These are phyloP conservation scores for Nicotiana obtusifolia DNA, from an alignment of 257 asterid genomes.

Conservation along the genomic window DNA sequence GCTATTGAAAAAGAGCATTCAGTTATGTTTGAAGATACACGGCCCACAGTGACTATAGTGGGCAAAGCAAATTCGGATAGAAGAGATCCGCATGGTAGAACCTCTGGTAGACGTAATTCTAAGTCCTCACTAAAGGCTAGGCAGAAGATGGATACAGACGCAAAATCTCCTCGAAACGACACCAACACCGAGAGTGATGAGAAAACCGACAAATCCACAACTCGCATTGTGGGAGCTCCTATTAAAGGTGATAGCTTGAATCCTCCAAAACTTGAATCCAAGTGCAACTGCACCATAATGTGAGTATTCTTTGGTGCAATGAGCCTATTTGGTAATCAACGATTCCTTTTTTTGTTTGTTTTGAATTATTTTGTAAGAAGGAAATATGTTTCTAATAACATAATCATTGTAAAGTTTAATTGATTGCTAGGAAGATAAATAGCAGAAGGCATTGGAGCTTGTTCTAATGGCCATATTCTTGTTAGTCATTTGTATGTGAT, in stretches of 20 bases:
- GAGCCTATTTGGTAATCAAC: slow-evolving; percentile 27
- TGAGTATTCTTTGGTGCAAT: slow-evolving; percentile 14
- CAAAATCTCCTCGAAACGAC: slow-evolving; percentile 31
- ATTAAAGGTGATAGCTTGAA: slow-evolving; percentile 40
- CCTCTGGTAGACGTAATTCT: slow-evolving; percentile 39
- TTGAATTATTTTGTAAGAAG: slow-evolving; percentile 42
- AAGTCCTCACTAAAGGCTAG: slow-evolving; percentile 61
- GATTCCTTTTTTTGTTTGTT: slow-evolving; percentile 31
- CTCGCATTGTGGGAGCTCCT: slow-evolving; percentile 49
- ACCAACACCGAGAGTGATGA: slow-evolving; percentile 30
- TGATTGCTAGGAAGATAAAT: slow-evolving; percentile 45
- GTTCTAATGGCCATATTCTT: slow-evolving; percentile 39
- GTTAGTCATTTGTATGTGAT: slow-evolving; percentile 35
- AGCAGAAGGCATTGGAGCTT: slow-evolving; percentile 36
- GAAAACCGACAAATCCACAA: slow-evolving; percentile 22
- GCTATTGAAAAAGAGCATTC: slow-evolving; percentile 60
- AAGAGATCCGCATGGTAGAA: slow-evolving; percentile 45
- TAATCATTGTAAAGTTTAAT: slow-evolving; percentile 58
- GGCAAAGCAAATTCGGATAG: slow-evolving; percentile 50
- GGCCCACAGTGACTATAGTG: slow-evolving; percentile 37
- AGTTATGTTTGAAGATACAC: slow-evolving; percentile 29
- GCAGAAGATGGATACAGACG: slow-evolving; percentile 44
- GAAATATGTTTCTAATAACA: slow-evolving; percentile 22
- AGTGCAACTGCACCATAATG: slow-evolving; percentile 93
- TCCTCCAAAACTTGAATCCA: slow-evolving; percentile 89